phyloP scores from a whole-genome alignment of 1,284 basidiomycete genomes.

The Cutaneotrichosporon arboriforme region DNA sequence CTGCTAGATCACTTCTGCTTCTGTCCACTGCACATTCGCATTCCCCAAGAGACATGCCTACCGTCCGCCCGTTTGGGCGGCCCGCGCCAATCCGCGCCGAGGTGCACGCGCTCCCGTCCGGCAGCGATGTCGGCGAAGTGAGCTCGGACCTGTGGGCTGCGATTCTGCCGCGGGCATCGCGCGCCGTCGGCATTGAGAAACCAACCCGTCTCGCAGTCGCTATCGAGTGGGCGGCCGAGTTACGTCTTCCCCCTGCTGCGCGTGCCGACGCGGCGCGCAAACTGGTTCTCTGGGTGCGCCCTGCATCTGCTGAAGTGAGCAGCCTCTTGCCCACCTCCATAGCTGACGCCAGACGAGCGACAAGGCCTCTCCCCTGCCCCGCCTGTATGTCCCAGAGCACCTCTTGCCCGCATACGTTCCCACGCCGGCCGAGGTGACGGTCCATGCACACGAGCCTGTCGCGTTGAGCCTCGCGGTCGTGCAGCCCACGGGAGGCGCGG shows the following conservation, averaged over 20 bases:
- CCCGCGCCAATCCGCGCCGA: slow-evolving; percentile 12
- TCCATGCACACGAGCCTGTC: slow-evolving; percentile 34
- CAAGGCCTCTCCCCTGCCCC: slow-evolving; percentile 3
- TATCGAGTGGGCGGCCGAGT: slow-evolving; percentile 13
- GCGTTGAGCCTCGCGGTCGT: slow-evolving; percentile 38
- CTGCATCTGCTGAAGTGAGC: slow-evolving; percentile 6
- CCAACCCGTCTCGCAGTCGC: slow-evolving; percentile 10
- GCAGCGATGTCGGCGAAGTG: slow-evolving; percentile 12
- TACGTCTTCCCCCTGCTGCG: slow-evolving; percentile 6
- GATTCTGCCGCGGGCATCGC: not conserved
- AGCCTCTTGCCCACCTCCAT: too few relatives aligned
- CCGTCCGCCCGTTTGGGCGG: slow-evolving; percentile 15
- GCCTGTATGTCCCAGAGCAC: slow-evolving; percentile 27
- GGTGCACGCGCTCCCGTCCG: slow-evolving; percentile 11
- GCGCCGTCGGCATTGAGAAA: not conserved
- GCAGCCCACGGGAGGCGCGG: slow-evolving; percentile 23
- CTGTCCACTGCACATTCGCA: too few relatives aligned
- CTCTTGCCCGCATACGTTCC: slow-evolving; percentile 30
- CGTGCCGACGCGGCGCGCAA: slow-evolving; percentile 8
- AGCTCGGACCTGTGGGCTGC: slow-evolving; percentile 13
- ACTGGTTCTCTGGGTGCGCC: slow-evolving; percentile 17
- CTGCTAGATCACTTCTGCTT: too few relatives aligned
- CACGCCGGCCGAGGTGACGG: slow-evolving; percentile 20
- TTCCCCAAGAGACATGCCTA: slow-evolving; percentile 9
- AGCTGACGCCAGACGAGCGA: slow-evolving; percentile 2